Evolutionary conservation across 129 eudicot genomes (phyloP), one percentile per base, ranked within the genome.

Genomic region (Flaveria robusta): DNA sequence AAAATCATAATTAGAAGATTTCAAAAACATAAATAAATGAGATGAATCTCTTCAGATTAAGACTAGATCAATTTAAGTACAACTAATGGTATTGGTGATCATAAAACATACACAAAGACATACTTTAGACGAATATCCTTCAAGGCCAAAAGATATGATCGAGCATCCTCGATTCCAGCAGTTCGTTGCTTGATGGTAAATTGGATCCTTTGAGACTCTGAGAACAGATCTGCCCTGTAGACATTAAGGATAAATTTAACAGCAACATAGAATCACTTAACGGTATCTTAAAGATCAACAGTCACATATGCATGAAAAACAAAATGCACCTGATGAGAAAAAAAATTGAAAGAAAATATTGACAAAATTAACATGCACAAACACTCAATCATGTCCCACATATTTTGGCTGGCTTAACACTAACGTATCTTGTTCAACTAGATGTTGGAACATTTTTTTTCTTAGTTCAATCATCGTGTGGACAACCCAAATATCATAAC

Each of bases 91-190:
- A 13, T 47, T 47, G n/a, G 16, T 13, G 52, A 47, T 47, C 13
- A 47, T 13, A 13, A 47, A 11, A 11, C 47, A 42, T 0, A 11
- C 20, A 71, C 9, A 3, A 31, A 16, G 2, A 78, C 91, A 51
- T 84, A 94, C 99, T 91, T 94, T 76, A 83, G 77, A 45, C 97
- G 79, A 6, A 94, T 88, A 79, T 94, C 99, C 88, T 89, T 87
- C 83, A 91, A 58, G 6, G 87, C 83, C 84, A 85, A 80, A 60
- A 94, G 68, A 81, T 91, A 87, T 20, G 93, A 79, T 31, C 97
- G 81, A 64, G 88, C 97, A 89, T 94, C 99, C 65, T 83, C 85
- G 75, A 94, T 89, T 18, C 81, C 92, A 68, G 84, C 73, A 1
- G 99, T 94, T 72, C 85, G 65, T 67, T 92, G 71, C 62, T 82